Evolutionary conservation across 805 yeast genomes (phyloP).

Genomic region (Starmera pachycereana): DNA sequence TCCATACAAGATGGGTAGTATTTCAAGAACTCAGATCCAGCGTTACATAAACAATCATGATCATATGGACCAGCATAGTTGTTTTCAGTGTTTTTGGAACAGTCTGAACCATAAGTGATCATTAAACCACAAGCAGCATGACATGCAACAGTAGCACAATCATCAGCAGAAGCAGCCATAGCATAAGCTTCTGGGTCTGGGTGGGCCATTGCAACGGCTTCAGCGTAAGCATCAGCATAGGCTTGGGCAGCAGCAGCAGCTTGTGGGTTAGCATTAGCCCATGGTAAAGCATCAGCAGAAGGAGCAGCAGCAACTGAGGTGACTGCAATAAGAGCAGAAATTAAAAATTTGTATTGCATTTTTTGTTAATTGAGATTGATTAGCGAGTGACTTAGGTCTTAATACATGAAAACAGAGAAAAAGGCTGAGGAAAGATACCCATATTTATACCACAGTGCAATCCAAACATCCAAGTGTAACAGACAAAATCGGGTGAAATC

Average conservation of each 20-base stretch:
- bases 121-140: conserved; percentile 21
- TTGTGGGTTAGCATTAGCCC: conserved; percentile 2
- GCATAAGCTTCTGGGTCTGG: conserved; percentile 12
- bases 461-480: no score
- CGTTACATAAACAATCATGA: conserved; percentile 8
- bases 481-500: no score
- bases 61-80: conserved; percentile 4
- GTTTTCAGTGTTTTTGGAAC: conserved; percentile 15
- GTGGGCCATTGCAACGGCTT: conserved; percentile 2
- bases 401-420: no score
- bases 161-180: conserved; percentile 9
- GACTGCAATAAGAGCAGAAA: not conserved
- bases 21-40: conserved; percentile 5
- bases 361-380: not conserved
- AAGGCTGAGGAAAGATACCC: no score
- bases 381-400: not conserved
- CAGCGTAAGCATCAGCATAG: conserved; percentile 1
- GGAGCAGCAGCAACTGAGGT: not conserved
- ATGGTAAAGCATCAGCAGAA: conserved; percentile 1
- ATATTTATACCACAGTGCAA: no score
- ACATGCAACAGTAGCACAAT: conserved; percentile 16
- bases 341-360: conserved; percentile 2
- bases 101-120: conserved; percentile 18
- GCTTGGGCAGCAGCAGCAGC: conserved; percentile 1
- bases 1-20: conserved; percentile 17